phyloP scores from a whole-genome alignment of 129 eudicot species.

The Erigeron canadensis region DNA sequence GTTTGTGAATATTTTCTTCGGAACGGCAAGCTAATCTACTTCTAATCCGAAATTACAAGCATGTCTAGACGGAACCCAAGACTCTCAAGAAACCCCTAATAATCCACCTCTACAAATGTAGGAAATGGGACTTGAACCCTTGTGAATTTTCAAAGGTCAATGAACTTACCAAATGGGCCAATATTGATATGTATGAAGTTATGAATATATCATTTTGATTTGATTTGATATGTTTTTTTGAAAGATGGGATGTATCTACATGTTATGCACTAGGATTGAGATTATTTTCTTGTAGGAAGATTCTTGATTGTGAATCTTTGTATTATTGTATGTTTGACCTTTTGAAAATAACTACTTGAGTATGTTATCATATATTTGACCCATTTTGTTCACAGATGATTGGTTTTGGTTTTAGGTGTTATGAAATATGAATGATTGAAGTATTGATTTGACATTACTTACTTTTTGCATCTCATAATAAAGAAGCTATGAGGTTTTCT shows the following conservation, averaged over 20 bases:
- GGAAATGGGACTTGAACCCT: no score
- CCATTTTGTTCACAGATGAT: neutral
- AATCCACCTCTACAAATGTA: no score
- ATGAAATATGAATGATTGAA: slow-evolving; percentile 7
- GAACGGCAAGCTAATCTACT: no score
- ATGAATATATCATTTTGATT: neutral
- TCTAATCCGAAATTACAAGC: no score
- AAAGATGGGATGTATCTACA: neutral
- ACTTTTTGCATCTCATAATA: no score
- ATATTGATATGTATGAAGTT: no score
- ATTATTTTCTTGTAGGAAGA: slow-evolving; percentile 10
- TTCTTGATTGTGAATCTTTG: slow-evolving; percentile 26
- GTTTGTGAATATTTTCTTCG: no score
- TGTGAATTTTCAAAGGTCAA: no score
- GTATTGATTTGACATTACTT: neutral
- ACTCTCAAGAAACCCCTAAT: no score
- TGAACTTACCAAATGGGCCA: no score
- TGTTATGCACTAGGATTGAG: neutral
- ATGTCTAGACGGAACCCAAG: no score
- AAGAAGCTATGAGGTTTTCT: no score
- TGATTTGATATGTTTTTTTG: neutral
- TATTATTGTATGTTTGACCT: slow-evolving; percentile 11
- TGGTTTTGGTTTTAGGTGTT: neutral
- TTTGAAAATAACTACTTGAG: neutral
- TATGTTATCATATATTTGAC: slow-evolving; percentile 6